Conservation (phyloP, 2,329 filamentous ascomycete species). For the Sporothrix globosa region DNA sequence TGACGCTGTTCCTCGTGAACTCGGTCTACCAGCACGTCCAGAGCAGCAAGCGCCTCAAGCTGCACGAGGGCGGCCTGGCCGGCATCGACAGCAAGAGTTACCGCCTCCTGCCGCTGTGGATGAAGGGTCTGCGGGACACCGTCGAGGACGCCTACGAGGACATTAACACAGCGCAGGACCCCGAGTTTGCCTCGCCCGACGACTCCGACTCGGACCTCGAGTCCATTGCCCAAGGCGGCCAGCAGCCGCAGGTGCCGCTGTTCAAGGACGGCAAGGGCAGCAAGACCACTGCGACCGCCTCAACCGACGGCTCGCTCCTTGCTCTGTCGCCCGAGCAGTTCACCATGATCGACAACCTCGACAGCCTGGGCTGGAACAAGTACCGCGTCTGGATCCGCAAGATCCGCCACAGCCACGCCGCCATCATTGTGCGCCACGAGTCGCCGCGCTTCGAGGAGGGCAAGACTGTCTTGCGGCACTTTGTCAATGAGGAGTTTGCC, state of each 20-base stretch:
- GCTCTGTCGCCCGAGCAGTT: conserved; percentile 82
- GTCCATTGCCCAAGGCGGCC: conserved; percentile 39
- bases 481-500: conserved; percentile 74
- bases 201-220: conserved; percentile 44
- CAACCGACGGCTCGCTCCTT: conserved; percentile 65
- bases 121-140: conserved; percentile 73
- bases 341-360: conserved; percentile 76
- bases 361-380: conserved; percentile 67
- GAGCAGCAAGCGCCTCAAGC: conserved; percentile 72
- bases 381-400: conserved; percentile 76
- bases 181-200: conserved; percentile 68
- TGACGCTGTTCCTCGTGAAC: conserved; percentile 73
- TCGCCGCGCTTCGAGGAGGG: conserved; percentile 74
- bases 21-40: conserved; percentile 74
- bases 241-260: conserved; percentile 7
- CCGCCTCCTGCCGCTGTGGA: conserved; percentile 72
- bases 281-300: conserved; percentile 32
- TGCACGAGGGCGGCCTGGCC: conserved; percentile 72
- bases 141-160: conserved; percentile 79
- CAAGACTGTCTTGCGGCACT: conserved; percentile 76
- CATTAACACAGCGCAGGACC: conserved; percentile 67
- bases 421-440: conserved; percentile 79
- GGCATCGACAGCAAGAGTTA: conserved; percentile 72
- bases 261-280: neutral
- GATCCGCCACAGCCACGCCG: conserved; percentile 80